Evolutionary conservation across 768 basidiomycete genomes (phyloP).

Genomic region (Termitomyces sp.): DNA sequence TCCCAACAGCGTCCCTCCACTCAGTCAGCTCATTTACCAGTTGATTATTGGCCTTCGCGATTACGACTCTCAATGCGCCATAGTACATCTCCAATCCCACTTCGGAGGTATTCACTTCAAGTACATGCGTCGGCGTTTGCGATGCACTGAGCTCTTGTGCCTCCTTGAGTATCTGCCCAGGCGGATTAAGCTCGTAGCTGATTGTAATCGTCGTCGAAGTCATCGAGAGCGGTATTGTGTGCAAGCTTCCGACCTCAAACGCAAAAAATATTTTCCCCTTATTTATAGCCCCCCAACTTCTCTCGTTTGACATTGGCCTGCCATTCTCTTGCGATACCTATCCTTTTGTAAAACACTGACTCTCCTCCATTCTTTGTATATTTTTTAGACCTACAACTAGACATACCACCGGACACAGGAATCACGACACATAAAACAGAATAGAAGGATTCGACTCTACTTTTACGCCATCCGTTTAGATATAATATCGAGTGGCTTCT

Average conservation of each 20-base stretch:
- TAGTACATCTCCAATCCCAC: slow-evolving; percentile 46
- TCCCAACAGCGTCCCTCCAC: slow-evolving; percentile 76
- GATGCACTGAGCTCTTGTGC: slow-evolving; percentile 17
- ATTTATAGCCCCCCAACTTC: too few species aligned
- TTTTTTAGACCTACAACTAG: too few species aligned
- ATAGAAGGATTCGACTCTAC: too few species aligned
- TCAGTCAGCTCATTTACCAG: slow-evolving; percentile 68
- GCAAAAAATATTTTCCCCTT: too few species aligned
- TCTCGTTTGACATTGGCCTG: too few species aligned
- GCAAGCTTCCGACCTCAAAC: too few species aligned
- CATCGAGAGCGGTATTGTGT: slow-evolving; percentile 13
- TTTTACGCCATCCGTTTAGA: too few species aligned
- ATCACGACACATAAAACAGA: too few species aligned
- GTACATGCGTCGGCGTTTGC: slow-evolving; percentile 20
- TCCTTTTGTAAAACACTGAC: too few species aligned
- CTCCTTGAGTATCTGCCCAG: slow-evolving; percentile 24
- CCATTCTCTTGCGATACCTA: too few species aligned
- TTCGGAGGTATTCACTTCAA: slow-evolving; percentile 17
- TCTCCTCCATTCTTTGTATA: too few species aligned
- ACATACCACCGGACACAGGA: too few species aligned
- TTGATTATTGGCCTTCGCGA: slow-evolving; percentile 50
- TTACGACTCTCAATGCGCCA: slow-evolving; percentile 41
- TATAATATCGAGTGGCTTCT: slow-evolving; percentile 54
- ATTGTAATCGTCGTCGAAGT: slow-evolving; percentile 33
- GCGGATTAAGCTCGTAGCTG: slow-evolving; percentile 44